Evolutionary conservation across 164 flowering plant genomes (phyloP), one percentile per base, ranked within the genome.

Genomic region (Liquidambar formosana): DNA sequence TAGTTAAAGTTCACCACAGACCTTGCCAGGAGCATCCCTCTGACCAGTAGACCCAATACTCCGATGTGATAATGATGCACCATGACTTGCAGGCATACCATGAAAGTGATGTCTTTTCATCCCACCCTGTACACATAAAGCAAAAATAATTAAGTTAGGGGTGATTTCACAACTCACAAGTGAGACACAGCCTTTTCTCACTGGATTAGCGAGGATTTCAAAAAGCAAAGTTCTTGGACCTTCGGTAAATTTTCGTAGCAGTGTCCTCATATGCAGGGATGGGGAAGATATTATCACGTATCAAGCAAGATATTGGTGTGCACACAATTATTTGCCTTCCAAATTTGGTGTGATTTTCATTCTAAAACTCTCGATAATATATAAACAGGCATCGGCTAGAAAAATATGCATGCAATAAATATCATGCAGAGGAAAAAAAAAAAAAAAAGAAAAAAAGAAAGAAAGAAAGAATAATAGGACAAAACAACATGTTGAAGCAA

Each of bases 21-120:
- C 99, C 94, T 78, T 91, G 38, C 99, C 97, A 67, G 94, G 89
- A 78, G 87, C 89, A 86, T 91, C 99, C 78, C 97, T 87, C 75
- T 89, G 97, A 69, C 99, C 97, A 11, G 97, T 93, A 66, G 97
- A 95, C 71, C 97, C 99, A 70, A 72, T 61, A 78, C 89, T 87
- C 72, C 98, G 80, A 86, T 95, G 99, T 18, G 94, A 84, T 64
- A 76, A 53, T 48, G 99, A 95, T 68, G 93, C 90, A 78, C 99
- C 99, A 75, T 95, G 99, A 72, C 90, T 80, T 63, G 95, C 98
- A 51, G 98, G 97, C 79, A 69, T 71, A 52, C 99, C 98, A 3
- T 58, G 62, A 51, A 90, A 84, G 1, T 85, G 85, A 67, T 75
- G 71, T 67, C 96, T 86, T 82, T 95, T 95, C 98, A 95, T 95